A percentile compares a stretch with the other conserved stretches of the same genome.
Evolutionary conservation across 2,329 filamentous ascomycete species (phyloP).

Genomic region (Tolypocladium cylindrosporum): DNA sequence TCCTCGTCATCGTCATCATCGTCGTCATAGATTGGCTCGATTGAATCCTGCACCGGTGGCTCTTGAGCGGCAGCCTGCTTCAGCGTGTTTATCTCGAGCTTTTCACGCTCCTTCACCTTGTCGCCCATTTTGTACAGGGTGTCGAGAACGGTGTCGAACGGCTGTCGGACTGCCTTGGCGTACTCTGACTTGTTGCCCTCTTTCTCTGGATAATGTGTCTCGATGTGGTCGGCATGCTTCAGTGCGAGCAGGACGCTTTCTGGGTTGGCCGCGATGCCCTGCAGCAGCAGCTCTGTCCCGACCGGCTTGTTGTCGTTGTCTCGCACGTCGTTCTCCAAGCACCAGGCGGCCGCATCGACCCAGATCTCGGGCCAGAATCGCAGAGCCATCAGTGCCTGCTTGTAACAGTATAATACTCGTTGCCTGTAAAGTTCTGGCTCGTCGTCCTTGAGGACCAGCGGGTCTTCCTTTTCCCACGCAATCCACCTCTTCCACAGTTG

Average conservation of each 20-base stretch:
- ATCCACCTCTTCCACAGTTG: slow-evolving; percentile 92
- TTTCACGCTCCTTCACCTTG: slow-evolving; percentile 56
- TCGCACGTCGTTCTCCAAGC: slow-evolving; percentile 62
- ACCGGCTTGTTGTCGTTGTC: slow-evolving; percentile 47
- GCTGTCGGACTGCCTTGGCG: slow-evolving; percentile 67
- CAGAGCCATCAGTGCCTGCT: slow-evolving; percentile 84
- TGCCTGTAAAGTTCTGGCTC: slow-evolving; percentile 66
- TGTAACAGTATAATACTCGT: slow-evolving; percentile 82
- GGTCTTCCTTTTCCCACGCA: slow-evolving; percentile 88
- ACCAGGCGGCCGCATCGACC: slow-evolving; percentile 92
- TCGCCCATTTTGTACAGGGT: slow-evolving; percentile 81
- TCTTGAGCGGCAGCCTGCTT: slow-evolving; percentile 38
- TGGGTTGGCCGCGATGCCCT: slow-evolving; percentile 82
- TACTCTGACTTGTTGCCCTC: slow-evolving; percentile 72
- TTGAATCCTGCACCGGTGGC: slow-evolving; percentile 24
- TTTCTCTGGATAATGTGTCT: slow-evolving; percentile 65
- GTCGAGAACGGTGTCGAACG: slow-evolving; percentile 74
- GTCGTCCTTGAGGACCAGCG: slow-evolving; percentile 74
- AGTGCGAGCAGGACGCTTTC: slow-evolving; percentile 88
- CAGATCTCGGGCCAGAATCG: slow-evolving; percentile 94
- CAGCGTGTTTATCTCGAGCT: slow-evolving; percentile 45
- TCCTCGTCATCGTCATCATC: slow-evolving; percentile 33
- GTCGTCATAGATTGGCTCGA: slow-evolving; percentile 40
- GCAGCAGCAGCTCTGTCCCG: slow-evolving; percentile 67
- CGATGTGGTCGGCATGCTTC: slow-evolving; percentile 79